phyloP scores from a whole-genome alignment of 1,139 yeast genomes.

The Suhomyces coccinellae region DNA sequence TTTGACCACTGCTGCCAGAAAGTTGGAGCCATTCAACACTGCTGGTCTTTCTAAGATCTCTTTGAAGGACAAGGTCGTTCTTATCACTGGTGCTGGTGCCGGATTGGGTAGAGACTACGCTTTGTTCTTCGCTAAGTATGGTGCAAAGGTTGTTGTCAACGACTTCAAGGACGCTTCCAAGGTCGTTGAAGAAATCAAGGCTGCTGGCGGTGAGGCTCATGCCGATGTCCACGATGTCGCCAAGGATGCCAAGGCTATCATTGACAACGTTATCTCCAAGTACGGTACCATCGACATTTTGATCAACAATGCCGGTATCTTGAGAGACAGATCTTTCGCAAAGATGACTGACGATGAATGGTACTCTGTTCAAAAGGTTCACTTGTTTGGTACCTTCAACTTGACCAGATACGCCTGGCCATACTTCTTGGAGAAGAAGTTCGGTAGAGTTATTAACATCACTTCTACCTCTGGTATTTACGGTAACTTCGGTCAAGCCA shows the following conservation, averaged over 20 bases:
- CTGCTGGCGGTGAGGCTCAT: conserved; percentile 80
- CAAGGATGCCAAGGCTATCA: conserved; percentile 70
- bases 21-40: conserved; percentile 57
- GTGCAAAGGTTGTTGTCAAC: conserved; percentile 94
- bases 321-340: conserved; percentile 84
- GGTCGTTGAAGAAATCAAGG: conserved; percentile 77
- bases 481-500: conserved; percentile 97
- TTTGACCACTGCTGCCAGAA: conserved; percentile 53
- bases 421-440: conserved; percentile 69
- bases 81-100: conserved; percentile 94
- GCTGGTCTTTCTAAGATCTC: conserved; percentile 52
- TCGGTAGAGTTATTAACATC: conserved; percentile 84
- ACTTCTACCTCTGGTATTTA: conserved; percentile 95
- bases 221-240: conserved; percentile 83
- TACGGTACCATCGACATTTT: conserved; percentile 87
- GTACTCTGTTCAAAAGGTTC: conserved; percentile 80
- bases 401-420: conserved; percentile 95
- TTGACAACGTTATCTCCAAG: conserved; percentile 71
- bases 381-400: conserved; percentile 77
- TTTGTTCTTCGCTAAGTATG: conserved; percentile 77
- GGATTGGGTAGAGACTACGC: conserved; percentile 96
- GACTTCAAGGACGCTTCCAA: conserved; percentile 77
- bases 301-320: conserved; percentile 91
- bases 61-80: conserved; percentile 80
- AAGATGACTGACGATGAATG: conserved; percentile 86